Conservation (phyloP, 495 filamentous ascomycete genomes). For the Jackrogersella minutella region DNA sequence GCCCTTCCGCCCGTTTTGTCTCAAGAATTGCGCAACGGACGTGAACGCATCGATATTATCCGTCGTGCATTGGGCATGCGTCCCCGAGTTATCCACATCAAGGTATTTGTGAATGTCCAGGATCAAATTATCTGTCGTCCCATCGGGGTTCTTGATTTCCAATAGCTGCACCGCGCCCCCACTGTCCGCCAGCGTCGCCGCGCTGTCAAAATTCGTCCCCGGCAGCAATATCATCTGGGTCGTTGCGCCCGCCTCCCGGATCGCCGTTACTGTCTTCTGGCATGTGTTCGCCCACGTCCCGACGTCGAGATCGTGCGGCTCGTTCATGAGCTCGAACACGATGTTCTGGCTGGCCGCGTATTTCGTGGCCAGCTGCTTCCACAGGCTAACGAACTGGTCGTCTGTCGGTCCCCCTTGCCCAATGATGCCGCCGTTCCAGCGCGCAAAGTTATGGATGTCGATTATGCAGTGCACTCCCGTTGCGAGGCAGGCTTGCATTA, state of each 20-base stretch:
- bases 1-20: constrained; percentile 58
- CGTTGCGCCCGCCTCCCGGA: constrained; percentile 65
- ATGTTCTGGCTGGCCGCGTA: constrained; percentile 58
- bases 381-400: constrained; percentile 63
- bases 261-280: constrained; percentile 65
- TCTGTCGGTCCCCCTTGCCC: constrained; percentile 66
- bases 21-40: constrained; percentile 57
- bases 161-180: constrained; percentile 57
- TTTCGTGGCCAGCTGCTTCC: constrained; percentile 64
- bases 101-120: constrained; percentile 65
- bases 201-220: constrained; percentile 59
- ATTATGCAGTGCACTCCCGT: constrained; percentile 66
- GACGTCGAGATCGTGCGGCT: constrained; percentile 63
- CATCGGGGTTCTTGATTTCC: constrained; percentile 64
- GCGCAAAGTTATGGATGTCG: constrained; percentile 62
- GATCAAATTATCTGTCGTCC: constrained; percentile 59
- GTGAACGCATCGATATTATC: constrained; percentile 60
- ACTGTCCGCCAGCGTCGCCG: constrained; percentile 52
- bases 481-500: constrained; percentile 65
- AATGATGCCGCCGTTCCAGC: constrained; percentile 66
- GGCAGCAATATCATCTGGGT: constrained; percentile 61
- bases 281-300: constrained; percentile 59
- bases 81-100: constrained; percentile 64
- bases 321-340: constrained; percentile 71
- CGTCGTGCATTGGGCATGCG: constrained; percentile 59